Evolutionary conservation across 331 rosid species (phyloP).

Genomic region (Arachis monticola): DNA sequence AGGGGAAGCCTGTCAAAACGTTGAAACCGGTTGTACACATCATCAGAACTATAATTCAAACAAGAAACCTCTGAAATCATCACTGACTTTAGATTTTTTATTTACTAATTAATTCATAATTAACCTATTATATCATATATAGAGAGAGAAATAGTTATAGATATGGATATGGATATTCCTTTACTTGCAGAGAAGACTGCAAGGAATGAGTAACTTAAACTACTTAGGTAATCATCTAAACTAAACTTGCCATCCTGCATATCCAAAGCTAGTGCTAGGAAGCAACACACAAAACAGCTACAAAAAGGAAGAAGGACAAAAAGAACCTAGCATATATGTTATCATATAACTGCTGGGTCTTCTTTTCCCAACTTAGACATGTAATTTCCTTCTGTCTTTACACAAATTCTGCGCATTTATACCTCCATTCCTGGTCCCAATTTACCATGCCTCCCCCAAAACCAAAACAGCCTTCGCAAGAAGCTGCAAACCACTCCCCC

Average conservation of each 20-base stretch:
- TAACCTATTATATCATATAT: constrained; percentile 39
- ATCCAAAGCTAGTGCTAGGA: constrained; percentile 36
- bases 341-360: too few species aligned
- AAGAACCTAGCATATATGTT: constrained; percentile 22
- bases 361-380: constrained; percentile 20
- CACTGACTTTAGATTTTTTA: constrained; percentile 31
- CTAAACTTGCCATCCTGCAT: constrained; percentile 39
- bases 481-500: constrained; percentile 20
- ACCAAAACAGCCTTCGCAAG: not conserved
- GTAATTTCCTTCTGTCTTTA: constrained; percentile 49
- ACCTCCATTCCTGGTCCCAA: constrained; percentile 49
- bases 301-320: constrained; percentile 1
- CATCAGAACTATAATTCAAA: constrained; percentile 42
- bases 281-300: constrained; percentile 27
- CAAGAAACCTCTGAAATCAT: constrained; percentile 37
- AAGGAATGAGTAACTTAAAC: constrained; percentile 27
- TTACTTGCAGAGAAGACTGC: constrained; percentile 54
- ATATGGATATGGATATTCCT: constrained; percentile 31
- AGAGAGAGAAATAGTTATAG: constrained; percentile 24
- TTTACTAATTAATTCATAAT: constrained; percentile 40
- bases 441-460: constrained; percentile 18
- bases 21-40: constrained; percentile 44
- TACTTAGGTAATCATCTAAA: constrained; percentile 35
- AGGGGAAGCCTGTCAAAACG: constrained; percentile 76
- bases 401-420: constrained; percentile 52